These are phyloP conservation scores for Botryosphaeria dothidea DNA, from an alignment of 2,329 filamentous ascomycete species.

Conservation along the genomic window DNA sequence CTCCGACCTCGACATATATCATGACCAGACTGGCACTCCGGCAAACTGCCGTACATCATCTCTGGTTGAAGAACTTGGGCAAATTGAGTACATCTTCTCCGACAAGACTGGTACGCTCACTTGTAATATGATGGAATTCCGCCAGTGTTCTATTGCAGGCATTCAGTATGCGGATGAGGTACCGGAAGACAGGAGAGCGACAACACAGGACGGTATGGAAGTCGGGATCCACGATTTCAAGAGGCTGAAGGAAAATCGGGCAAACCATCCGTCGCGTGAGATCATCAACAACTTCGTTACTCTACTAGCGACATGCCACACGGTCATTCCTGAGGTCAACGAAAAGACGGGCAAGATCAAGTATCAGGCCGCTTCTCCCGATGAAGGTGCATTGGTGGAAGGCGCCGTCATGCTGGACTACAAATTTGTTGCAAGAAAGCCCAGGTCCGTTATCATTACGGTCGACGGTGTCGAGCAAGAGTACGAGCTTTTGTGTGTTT, in stretches of 20 bases:
- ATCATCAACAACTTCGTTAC: constrained; percentile 82
- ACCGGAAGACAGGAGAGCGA: constrained; percentile 83
- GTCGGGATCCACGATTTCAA: constrained; percentile 84
- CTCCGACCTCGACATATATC: constrained; percentile 96
- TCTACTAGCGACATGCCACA: constrained; percentile 88
- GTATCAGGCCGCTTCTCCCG: constrained; percentile 95
- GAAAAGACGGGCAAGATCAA: constrained; percentile 79
- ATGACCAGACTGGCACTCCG: constrained; percentile 91
- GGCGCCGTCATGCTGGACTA: constrained; percentile 86
- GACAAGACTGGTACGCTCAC: constrained; percentile 97
- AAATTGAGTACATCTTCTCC: constrained; percentile 98
- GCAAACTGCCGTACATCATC: constrained; percentile 96
- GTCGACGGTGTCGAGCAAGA: constrained; percentile 72
- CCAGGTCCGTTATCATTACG: constrained; percentile 80
- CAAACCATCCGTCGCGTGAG: constrained; percentile 58
- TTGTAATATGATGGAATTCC: constrained; percentile 99
- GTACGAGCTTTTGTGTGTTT: constrained; percentile 93
- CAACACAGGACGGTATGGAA: constrained; percentile 73
- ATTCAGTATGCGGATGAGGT: constrained; percentile 93
- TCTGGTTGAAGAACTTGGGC: constrained; percentile 92
- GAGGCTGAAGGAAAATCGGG: constrained; percentile 68
- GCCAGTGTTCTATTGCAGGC: constrained; percentile 88
- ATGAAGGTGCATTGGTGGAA: constrained; percentile 94
- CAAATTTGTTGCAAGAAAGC: constrained; percentile 87
- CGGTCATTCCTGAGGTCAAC: constrained; percentile 88